Conservation (phyloP, 306 rosid genomes). For the Begonia fuchsioides region DNA sequence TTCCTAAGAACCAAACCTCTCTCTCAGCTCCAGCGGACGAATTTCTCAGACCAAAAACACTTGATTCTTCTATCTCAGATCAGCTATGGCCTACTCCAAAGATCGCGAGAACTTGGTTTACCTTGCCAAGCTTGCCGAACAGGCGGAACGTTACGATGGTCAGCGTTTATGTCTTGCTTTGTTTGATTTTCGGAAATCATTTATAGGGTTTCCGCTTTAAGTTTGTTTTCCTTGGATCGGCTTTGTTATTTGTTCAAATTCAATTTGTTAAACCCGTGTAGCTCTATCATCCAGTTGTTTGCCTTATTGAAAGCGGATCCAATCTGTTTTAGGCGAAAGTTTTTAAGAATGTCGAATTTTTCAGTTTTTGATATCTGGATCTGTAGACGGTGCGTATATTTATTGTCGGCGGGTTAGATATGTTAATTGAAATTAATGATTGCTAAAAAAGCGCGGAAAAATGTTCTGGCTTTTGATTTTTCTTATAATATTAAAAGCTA, state of each 20-base stretch:
- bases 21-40: too few species aligned
- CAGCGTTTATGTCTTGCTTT: not conserved
- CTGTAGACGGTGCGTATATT: too few species aligned
- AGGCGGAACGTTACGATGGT: constrained; percentile 4
- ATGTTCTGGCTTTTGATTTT: too few species aligned
- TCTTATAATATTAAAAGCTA: not conserved
- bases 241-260: not conserved
- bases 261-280: not conserved
- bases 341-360: too few species aligned
- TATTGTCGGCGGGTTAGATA: too few species aligned
- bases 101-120: constrained; percentile 1
- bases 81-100: constrained; percentile 3
- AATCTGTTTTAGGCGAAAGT: too few species aligned
- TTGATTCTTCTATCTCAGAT: constrained; percentile 2
- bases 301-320: too few species aligned
- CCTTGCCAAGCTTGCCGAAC: constrained; percentile 2
- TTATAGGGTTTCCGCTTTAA: not conserved
- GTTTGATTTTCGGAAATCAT: not conserved
- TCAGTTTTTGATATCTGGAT: too few species aligned
- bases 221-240: not conserved
- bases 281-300: not conserved
- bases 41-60: too few species aligned
- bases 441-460: too few species aligned
- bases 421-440: too few species aligned
- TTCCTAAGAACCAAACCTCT: too few species aligned